phyloP scores from a whole-genome alignment of 306 rosid species.

The Lathyrus tuberosus region DNA sequence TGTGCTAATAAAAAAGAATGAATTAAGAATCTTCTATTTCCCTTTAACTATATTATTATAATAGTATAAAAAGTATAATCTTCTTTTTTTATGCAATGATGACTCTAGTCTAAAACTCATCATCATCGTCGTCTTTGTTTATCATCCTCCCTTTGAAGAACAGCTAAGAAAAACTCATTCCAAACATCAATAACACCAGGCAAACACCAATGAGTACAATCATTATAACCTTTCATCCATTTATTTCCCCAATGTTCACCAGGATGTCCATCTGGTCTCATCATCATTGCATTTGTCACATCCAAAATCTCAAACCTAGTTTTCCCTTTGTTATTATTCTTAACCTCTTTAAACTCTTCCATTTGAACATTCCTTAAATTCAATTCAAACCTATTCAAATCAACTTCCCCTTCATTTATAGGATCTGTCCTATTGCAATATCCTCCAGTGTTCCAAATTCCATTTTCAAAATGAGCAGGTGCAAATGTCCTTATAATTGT shows the following conservation, averaged over 20 bases:
- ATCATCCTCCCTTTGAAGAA: slow-evolving; percentile 43
- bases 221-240: slow-evolving; percentile 87
- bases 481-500: slow-evolving; percentile 80
- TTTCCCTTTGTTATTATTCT: slow-evolving; percentile 37
- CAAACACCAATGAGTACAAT: slow-evolving; percentile 96
- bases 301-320: slow-evolving; percentile 57
- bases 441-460: slow-evolving; percentile 83
- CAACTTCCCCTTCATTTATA: slow-evolving; percentile 36
- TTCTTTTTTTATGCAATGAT: background rate
- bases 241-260: slow-evolving; percentile 69
- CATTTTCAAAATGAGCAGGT: slow-evolving; percentile 81
- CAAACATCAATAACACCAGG: slow-evolving; percentile 89
- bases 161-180: slow-evolving; percentile 66
- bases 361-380: slow-evolving; percentile 59
- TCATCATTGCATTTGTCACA: slow-evolving; percentile 71
- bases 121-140: slow-evolving; percentile 11
- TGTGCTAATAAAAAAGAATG: slow-evolving; percentile 1
- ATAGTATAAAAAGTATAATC: background rate
- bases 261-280: slow-evolving; percentile 94
- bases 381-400: slow-evolving; percentile 54
- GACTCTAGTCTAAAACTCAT: slow-evolving; percentile 34
- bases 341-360: slow-evolving; percentile 62
- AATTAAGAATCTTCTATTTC: background rate
- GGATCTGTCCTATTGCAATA: slow-evolving; percentile 76
- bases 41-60: background rate